Conservation (phyloP, 2,329 filamentous ascomycete genomes). For the Zasmidium citrigriseum region DNA sequence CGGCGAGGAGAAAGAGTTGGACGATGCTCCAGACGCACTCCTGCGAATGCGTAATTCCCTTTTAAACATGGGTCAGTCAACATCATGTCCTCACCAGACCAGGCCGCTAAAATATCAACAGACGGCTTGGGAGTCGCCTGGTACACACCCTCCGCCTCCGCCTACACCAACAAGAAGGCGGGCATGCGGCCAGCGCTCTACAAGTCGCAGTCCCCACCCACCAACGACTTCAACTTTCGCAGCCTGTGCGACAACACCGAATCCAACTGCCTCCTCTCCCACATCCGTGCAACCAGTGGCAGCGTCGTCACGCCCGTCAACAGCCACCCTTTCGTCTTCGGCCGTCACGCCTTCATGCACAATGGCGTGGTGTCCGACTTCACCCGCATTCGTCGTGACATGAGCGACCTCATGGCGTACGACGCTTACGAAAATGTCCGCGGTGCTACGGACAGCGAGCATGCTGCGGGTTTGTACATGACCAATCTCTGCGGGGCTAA, state of each 20-base stretch:
- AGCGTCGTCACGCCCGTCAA: conserved; percentile 53
- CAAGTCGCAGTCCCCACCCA: conserved; percentile 51
- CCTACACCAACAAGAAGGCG: conserved; percentile 27
- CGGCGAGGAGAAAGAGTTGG: conserved; percentile 36
- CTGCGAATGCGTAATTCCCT: conserved; percentile 52
- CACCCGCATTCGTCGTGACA: conserved; percentile 45
- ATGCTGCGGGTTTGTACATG: conserved; percentile 51
- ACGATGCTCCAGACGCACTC: conserved; percentile 41
- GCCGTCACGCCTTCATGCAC: conserved; percentile 57
- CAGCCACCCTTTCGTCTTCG: conserved; percentile 57
- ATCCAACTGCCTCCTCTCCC: conserved; percentile 51
- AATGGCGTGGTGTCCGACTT: conserved; percentile 55
- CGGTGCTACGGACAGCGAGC: conserved; percentile 55
- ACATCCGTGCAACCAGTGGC: conserved; percentile 54
- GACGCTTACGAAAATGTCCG: conserved; percentile 51
- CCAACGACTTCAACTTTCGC: conserved; percentile 56
- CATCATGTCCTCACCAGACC: neutral
- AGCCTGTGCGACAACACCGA: conserved; percentile 53
- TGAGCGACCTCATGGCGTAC: conserved; percentile 46
- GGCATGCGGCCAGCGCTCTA: conserved; percentile 50
- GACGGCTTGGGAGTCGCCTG: conserved; percentile 57
- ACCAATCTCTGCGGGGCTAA: conserved; percentile 40
- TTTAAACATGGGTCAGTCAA: conserved; percentile 44
- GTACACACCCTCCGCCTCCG: conserved; percentile 47
- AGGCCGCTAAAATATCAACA: neutral